Base-by-base conservation (phyloP, 345 rosid species). In the Camelina neglecta region DNA sequence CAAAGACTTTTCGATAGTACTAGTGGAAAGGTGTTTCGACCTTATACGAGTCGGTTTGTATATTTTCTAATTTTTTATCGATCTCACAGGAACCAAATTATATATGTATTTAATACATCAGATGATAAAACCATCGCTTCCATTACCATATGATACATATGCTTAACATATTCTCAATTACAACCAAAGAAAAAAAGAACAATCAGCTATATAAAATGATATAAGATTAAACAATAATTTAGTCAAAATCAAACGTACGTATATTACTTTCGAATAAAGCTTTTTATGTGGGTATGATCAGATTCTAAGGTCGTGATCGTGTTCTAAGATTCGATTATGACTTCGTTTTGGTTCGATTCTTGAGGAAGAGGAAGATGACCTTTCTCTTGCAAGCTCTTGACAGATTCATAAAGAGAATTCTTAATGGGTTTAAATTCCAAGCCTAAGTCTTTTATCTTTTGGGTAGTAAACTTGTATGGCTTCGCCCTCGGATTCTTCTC, bases 361-460 rank as follows among this genome's bases (percentile, higher is more conserved):
- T 83, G 69, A 8, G 91, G 98, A 66, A 83, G 51, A 0, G 93
- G 85, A 39, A 95, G 90, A 50, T 88, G 93, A 20, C 97, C 98
- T 76, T 84, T 92, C 80, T 92, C 96, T 82, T 92, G 93, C 79
- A 95, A 81, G 85, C 88, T 83, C 86, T 83, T 95, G 6, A 95
- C 99, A 2, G 99, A 89, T 62, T 95, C 97, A 56, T 92, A 95
- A 1, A 95, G 76, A 79, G 89, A 77, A 48, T 95, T 97, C 76
- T 89, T 89, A 72, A 87, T 89, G 1, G 99, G 81, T 36, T 86
- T 89, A 80, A 94, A 89, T 76, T 90, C 93, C n/a, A 94, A 36
- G 0, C 97, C 98, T 21, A 94, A 18, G 66, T 89, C 96, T 80
- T 71, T 88, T 0, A 92, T 88, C 91, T 90, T 95, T 55, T 90